phyloP scores from a whole-genome alignment of 768 basidiomycete species.

The Serendipita vermifera region DNA sequence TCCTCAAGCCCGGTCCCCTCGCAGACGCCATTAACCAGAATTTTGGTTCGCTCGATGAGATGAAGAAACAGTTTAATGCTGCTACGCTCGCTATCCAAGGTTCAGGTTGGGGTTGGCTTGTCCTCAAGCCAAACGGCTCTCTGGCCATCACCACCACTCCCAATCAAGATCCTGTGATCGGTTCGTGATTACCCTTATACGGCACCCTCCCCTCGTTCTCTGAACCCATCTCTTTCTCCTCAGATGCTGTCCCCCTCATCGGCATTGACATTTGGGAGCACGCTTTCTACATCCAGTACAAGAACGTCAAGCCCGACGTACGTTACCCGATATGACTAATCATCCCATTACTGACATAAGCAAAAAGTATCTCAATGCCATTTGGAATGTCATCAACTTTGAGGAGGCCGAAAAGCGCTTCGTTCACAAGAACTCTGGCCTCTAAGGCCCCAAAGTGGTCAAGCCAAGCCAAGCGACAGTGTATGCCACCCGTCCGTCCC shows the following conservation, averaged over 20 bases:
- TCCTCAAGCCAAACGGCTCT: constrained; percentile 20
- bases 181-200: not conserved
- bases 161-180: constrained; percentile 29
- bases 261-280: constrained; percentile 96
- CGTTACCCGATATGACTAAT: constrained; percentile 24
- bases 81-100: constrained; percentile 81
- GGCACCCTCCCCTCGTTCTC: not conserved
- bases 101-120: constrained; percentile 94
- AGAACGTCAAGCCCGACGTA: constrained; percentile 88
- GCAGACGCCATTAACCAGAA: constrained; percentile 46
- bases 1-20: constrained; percentile 47
- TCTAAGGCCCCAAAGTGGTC: not conserved
- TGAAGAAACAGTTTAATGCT: constrained; percentile 75
- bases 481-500: too few relatives aligned
- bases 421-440: constrained; percentile 22
- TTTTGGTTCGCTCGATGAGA: constrained; percentile 57
- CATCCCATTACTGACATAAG: not conserved
- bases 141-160: constrained; percentile 28
- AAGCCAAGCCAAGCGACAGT: too few relatives aligned
- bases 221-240: not conserved
- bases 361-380: constrained; percentile 55
- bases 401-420: constrained; percentile 64
- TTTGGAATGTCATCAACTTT: constrained; percentile 60
- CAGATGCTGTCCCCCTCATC: constrained; percentile 49
- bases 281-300: constrained; percentile 92